Percentiles rank a stretch among this genome's conserved stretches.
Conservation (phyloP, 495 filamentous ascomycete genomes). For the Penicillium antarcticum region DNA sequence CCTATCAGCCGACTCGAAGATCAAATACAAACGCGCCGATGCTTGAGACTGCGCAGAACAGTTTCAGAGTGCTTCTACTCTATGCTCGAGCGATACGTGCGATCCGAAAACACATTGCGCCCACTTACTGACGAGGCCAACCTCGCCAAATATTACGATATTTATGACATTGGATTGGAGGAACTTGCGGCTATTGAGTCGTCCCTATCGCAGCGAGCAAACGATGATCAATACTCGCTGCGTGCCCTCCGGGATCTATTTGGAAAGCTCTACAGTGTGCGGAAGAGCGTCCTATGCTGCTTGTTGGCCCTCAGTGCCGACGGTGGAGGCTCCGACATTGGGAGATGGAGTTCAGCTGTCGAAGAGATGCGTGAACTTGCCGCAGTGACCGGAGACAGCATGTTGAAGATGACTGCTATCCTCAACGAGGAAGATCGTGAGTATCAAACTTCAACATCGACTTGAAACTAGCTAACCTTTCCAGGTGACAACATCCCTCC, state of each 20-base stretch:
- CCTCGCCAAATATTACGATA: constrained; percentile 84
- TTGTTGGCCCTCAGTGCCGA: constrained; percentile 85
- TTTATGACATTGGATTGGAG: constrained; percentile 81
- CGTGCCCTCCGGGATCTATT: constrained; percentile 75
- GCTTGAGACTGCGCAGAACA: constrained; percentile 69
- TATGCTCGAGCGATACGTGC: constrained; percentile 66
- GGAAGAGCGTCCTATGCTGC: constrained; percentile 81
- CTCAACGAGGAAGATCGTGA: constrained; percentile 82
- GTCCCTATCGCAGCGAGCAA: constrained; percentile 56
- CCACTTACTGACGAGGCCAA: constrained; percentile 72
- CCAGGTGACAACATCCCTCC: constrained; percentile 51
- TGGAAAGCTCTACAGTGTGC: constrained; percentile 71
- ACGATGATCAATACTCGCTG: constrained; percentile 75
- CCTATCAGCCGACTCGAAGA: constrained; percentile 82
- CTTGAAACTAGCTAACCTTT: constrained; percentile 20
- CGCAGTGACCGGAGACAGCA: constrained; percentile 48
- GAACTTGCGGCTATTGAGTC: constrained; percentile 68
- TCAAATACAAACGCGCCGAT: constrained; percentile 71
- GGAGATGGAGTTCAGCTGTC: constrained; percentile 73
- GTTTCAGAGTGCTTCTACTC: constrained; percentile 65
- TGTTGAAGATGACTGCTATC: constrained; percentile 60
- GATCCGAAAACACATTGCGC: constrained; percentile 62
- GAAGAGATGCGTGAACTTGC: constrained; percentile 69
- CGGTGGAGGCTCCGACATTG: constrained; percentile 74
- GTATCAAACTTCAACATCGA: constrained; percentile 21